phyloP scores from a whole-genome alignment of 2,329 filamentous ascomycete species.

The Ophiostoma sp. region DNA sequence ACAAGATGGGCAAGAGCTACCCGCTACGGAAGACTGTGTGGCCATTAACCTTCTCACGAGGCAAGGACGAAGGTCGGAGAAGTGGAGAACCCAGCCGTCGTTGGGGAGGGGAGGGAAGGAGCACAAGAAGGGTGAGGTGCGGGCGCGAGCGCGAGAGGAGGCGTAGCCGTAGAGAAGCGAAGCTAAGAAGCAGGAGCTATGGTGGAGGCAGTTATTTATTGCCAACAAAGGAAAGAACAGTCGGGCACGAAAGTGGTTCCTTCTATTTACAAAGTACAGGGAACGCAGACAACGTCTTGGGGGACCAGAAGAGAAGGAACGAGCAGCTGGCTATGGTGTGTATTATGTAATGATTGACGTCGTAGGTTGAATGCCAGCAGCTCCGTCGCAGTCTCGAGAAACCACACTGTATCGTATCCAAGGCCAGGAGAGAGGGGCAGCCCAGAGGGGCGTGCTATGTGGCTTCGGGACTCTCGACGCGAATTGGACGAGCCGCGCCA shows the following conservation, averaged over 20 bases:
- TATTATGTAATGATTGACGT: constrained; percentile 2
- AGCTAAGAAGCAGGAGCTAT: neutral
- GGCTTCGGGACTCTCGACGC: constrained; percentile 15
- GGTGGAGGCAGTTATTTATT: neutral
- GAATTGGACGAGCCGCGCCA: constrained; percentile 20
- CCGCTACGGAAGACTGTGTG: neutral
- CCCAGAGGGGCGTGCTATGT: neutral
- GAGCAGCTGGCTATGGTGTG: neutral
- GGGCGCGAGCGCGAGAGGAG: neutral
- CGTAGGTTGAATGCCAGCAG: neutral
- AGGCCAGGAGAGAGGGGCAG: neutral
- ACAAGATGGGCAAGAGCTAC: neutral
- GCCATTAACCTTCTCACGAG: neutral
- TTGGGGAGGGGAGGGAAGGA: neutral
- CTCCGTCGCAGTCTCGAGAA: neutral
- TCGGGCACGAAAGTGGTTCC: neutral
- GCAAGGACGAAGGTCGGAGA: constrained; percentile 23
- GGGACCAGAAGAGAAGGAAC: neutral
- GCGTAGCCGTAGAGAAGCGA: neutral
- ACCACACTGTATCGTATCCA: neutral
- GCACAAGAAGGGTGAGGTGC: neutral
- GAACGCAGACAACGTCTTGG: neutral
- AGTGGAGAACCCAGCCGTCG: constrained; percentile 19
- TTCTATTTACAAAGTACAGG: neutral
- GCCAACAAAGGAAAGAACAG: neutral